A percentile compares a stretch with the other conserved stretches of the same genome.
These are phyloP conservation scores for Platismatia glauca DNA, from an alignment of 495 filamentous ascomycete species.

Conservation along the genomic window DNA sequence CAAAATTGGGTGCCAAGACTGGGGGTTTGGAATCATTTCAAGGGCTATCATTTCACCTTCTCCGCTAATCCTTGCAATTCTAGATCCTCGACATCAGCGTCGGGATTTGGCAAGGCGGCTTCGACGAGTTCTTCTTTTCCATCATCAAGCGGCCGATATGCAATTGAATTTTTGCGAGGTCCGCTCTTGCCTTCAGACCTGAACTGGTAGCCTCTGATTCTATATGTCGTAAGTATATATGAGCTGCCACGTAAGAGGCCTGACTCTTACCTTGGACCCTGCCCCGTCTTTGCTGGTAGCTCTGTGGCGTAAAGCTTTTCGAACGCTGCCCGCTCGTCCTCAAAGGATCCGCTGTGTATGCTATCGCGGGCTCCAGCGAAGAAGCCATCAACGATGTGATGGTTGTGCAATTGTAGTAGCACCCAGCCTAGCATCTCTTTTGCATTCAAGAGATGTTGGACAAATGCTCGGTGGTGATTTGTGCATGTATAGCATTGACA, in stretches of 20 bases:
- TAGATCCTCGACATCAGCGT: constrained; percentile 45
- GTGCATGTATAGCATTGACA: constrained; percentile 82
- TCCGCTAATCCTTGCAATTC: constrained; percentile 54
- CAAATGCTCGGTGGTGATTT: constrained; percentile 73
- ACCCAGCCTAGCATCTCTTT: constrained; percentile 97
- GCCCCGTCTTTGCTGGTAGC: constrained; percentile 63
- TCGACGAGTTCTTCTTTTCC: constrained; percentile 42
- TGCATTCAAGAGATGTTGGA: constrained; percentile 76
- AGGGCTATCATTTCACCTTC: constrained; percentile 26
- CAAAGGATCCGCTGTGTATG: constrained; percentile 54
- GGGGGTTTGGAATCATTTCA: background rate
- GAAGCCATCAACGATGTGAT: constrained; percentile 60
- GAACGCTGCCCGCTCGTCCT: constrained; percentile 50
- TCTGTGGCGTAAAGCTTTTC: constrained; percentile 51
- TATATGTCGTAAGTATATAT: constrained; percentile 20
- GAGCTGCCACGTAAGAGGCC: background rate
- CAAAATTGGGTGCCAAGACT: background rate
- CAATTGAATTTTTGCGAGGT: constrained; percentile 56
- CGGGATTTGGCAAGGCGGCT: constrained; percentile 36
- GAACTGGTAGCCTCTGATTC: constrained; percentile 76
- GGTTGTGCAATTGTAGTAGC: constrained; percentile 84
- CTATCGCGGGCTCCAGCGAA: constrained; percentile 58
- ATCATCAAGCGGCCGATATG: constrained; percentile 52
- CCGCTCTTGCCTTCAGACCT: constrained; percentile 57
- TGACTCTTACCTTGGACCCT: constrained; percentile 59